Conservation (phyloP, 2,329 filamentous ascomycete species). For the Penicillium glabrum region DNA sequence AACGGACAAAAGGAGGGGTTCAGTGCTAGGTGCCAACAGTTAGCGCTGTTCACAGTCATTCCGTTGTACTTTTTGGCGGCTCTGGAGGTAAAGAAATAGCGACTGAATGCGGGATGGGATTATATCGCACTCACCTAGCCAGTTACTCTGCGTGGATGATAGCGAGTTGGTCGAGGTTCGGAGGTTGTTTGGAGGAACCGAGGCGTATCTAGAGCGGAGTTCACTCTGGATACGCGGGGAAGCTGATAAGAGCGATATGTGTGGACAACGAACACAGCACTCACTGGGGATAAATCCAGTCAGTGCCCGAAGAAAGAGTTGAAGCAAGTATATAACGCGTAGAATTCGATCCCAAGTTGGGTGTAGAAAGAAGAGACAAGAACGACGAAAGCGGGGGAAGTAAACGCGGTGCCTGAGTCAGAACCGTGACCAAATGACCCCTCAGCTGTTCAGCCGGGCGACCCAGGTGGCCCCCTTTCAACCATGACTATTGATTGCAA, state of each 20-base stretch:
- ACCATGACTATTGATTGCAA: neutral
- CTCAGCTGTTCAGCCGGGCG: neutral
- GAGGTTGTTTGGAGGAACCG: neutral
- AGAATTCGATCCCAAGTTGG: slow-evolving; percentile 1
- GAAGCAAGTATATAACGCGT: neutral
- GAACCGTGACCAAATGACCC: slow-evolving; percentile 2
- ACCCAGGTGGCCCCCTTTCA: neutral
- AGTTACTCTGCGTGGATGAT: neutral
- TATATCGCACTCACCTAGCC: neutral
- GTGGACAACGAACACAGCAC: slow-evolving; percentile 13
- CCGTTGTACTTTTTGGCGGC: neutral
- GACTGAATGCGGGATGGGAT: neutral
- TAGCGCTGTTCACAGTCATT: neutral
- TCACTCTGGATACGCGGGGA: slow-evolving; percentile 29
- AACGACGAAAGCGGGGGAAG: slow-evolving; percentile 8
- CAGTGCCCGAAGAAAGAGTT: neutral
- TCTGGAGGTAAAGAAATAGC: neutral
- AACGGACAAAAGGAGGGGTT: slow-evolving; percentile 8
- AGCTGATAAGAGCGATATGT: slow-evolving; percentile 25
- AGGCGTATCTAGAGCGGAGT: slow-evolving; percentile 26
- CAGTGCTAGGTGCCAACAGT: slow-evolving; percentile 2
- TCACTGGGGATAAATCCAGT: slow-evolving; percentile 17
- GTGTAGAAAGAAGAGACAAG: slow-evolving; percentile 11
- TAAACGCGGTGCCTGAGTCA: slow-evolving; percentile 23
- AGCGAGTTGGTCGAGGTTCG: neutral